phyloP scores from a whole-genome alignment of 192 early-diverging fungal genomes.

The Coemansia sp. region DNA sequence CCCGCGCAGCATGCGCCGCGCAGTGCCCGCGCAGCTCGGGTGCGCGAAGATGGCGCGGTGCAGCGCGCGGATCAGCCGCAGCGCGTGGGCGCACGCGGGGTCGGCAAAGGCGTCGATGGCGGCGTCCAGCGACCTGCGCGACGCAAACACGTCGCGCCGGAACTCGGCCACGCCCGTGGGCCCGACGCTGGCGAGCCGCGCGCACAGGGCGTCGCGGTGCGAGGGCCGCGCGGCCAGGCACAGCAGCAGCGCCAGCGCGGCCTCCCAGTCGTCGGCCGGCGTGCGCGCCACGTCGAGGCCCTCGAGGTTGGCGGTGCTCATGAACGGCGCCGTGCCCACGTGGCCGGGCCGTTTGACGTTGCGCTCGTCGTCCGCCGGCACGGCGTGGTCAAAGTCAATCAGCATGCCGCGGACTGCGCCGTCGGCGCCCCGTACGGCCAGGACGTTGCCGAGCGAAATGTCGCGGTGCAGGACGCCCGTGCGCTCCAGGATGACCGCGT shows the following conservation, averaged over 20 bases:
- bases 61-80: constrained; percentile 37
- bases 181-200: constrained; percentile 20
- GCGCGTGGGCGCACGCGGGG: constrained; percentile 20
- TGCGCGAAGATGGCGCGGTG: constrained; percentile 34
- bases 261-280: constrained; percentile 51
- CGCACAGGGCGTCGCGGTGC: constrained; percentile 35
- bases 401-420: constrained; percentile 40
- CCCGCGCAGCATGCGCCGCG: constrained; percentile 35
- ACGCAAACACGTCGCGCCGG: constrained; percentile 43
- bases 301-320: constrained; percentile 54
- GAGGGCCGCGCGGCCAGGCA: constrained; percentile 32
- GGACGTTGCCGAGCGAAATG: constrained; percentile 51
- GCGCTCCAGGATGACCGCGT: constrained; percentile 26
- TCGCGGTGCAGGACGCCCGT: constrained; percentile 45
- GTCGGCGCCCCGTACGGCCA: constrained; percentile 27
- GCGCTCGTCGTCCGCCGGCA: too few relatives aligned
- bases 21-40: constrained; percentile 42
- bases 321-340: constrained; percentile 49
- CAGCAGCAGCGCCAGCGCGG: constrained; percentile 43
- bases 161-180: constrained; percentile 28
- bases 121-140: constrained; percentile 20
- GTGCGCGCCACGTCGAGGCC: constrained; percentile 49
- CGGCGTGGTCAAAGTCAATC: constrained; percentile 40
- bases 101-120: constrained; percentile 32
- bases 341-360: background rate